Evolutionary conservation across 2,329 filamentous ascomycete species (phyloP), one percentile per base, ranked within the genome.

Genomic region (Monilinia fructicola): DNA sequence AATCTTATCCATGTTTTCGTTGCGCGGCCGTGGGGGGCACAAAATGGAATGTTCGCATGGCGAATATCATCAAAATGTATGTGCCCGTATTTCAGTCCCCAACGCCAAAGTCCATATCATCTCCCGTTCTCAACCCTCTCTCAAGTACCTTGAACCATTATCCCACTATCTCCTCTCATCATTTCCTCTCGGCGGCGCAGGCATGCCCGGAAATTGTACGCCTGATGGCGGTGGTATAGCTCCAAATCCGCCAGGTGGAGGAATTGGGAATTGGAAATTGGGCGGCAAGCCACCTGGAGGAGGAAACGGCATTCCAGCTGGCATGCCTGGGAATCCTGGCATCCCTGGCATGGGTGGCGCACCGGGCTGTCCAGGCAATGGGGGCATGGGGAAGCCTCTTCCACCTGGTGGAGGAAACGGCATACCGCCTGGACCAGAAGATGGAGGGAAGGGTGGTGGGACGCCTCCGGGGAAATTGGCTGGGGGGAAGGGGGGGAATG

Each of bases 401-500:
- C 71, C 71, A 16, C 67, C 68, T n/a, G 69, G 73, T 61, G 69
- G 69, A n/a, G 68, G 60, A 6, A 54, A 48, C 76, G 79, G 46
- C 76, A 67, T 58, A 40, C 71, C 71, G 21, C 50, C 40, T 28
- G 55, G 42, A n/a, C 60, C 59, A 28, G 16, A 28, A 1, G 54
- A 28, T 48, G 23, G 26, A 31, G 56, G 55, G 6, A 62, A 31
- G 16, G 67, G n/a, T 53, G 59, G 46, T 44, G 44, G 54, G 63
- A 66, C 64, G 75, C 79, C 81, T 69, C 86, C 86, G 54, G 88
- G 87, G 76, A 92, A 90, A 9, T 26, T 50, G 14, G 44, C 58
- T 26, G 58, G 44, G 71, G 84, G 82, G 42, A 83, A 82, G 62
- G 83, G 77, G 52, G 76, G 76, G 7, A 60, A 50, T 12, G 54